These are phyloP conservation scores for Boletus subparvulus DNA, from an alignment of 768 basidiomycete genomes.

Conservation along the genomic window DNA sequence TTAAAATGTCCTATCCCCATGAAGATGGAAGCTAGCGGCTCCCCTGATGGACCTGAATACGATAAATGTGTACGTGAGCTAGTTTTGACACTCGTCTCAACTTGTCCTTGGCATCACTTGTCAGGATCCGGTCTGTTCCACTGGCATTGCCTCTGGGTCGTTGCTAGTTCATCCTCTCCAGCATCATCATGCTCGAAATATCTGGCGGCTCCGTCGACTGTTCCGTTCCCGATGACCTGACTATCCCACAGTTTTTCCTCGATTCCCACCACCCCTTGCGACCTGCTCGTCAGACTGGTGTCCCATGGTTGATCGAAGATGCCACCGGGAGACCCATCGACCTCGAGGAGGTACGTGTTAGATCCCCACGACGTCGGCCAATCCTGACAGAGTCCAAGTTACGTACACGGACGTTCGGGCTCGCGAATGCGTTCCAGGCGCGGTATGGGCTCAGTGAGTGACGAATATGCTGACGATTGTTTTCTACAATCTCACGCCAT, in stretches of 20 bases:
- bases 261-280: constrained; percentile 41
- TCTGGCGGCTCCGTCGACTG: constrained; percentile 32
- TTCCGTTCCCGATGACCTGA: constrained; percentile 59
- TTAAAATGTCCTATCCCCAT: background rate
- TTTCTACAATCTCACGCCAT: background rate
- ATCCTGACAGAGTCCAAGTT: constrained; percentile 28
- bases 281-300: constrained; percentile 44
- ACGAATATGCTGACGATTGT: constrained; percentile 1
- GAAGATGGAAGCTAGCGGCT: background rate
- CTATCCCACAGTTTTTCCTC: constrained; percentile 66
- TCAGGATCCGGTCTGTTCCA: background rate
- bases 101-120: too few species aligned
- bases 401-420: constrained; percentile 43
- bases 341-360: constrained; percentile 46
- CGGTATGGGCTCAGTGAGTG: constrained; percentile 50
- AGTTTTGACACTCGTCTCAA: background rate
- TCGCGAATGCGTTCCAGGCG: constrained; percentile 53
- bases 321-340: constrained; percentile 43
- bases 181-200: constrained; percentile 22
- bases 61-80: background rate
- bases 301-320: constrained; percentile 64
- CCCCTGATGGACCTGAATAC: background rate
- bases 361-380: background rate
- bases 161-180: background rate
- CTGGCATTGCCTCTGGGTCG: background rate